These are phyloP conservation scores for Botrytis byssoidea DNA, from an alignment of 2,329 filamentous ascomycete genomes.

Conservation along the genomic window DNA sequence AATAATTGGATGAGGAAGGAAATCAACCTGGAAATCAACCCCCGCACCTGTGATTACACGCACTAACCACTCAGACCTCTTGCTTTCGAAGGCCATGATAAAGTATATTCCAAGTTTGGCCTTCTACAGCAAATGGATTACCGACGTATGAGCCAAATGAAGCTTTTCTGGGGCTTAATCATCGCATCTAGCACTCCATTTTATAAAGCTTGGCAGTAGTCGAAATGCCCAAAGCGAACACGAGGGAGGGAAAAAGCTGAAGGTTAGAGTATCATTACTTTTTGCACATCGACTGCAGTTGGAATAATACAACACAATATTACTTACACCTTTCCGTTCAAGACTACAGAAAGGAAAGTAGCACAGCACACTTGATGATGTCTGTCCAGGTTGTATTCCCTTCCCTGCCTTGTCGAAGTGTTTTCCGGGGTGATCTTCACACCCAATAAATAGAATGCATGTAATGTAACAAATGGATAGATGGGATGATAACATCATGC, in stretches of 20 bases:
- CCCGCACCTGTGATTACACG: constrained; percentile 9
- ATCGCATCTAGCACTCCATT: constrained; percentile 8
- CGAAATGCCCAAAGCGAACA: neutral
- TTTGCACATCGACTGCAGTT: neutral
- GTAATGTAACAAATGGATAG: neutral
- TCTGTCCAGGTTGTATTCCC: neutral
- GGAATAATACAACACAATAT: neutral
- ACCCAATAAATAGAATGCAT: neutral
- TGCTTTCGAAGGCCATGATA: neutral
- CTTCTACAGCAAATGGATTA: constrained; percentile 10
- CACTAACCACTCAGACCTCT: constrained; percentile 13
- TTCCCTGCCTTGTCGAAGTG: constrained; percentile 1
- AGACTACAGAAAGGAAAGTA: constrained; percentile 1
- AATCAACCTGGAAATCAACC: constrained; percentile 8
- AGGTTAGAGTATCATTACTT: constrained; percentile 13
- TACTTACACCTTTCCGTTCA: neutral
- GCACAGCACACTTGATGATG: neutral
- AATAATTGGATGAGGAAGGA: constrained; percentile 12
- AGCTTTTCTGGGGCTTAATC: neutral
- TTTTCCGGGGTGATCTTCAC: constrained; percentile 10
- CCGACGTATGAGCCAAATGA: neutral
- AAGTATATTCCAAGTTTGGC: constrained; percentile 9
- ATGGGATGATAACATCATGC: neutral
- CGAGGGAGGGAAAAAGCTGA: constrained; percentile 12
- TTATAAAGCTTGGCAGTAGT: neutral